A percentile compares a stretch with the other conserved stretches of the same genome.
Evolutionary conservation across 768 basidiomycete genomes (phyloP).

Genomic region (Gyrodon lividus): DNA sequence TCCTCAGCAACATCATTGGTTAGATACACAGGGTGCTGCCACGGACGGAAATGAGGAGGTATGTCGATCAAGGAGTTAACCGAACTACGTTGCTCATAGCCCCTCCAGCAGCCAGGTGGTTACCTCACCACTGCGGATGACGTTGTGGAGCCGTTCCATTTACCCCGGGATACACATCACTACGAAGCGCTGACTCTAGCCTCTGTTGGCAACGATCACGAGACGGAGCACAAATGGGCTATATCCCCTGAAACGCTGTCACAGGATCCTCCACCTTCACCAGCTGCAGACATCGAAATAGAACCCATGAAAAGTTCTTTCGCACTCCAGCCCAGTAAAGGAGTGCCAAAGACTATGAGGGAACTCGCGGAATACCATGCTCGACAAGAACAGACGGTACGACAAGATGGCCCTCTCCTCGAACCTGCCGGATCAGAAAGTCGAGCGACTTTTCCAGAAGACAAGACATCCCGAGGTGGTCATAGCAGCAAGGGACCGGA

Average conservation of each 20-base stretch:
- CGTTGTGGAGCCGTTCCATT: constrained; percentile 68
- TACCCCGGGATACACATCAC: constrained; percentile 53
- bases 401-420: background rate
- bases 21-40: constrained; percentile 18
- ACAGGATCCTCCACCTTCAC: constrained; percentile 5
- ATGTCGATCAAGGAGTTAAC: constrained; percentile 2
- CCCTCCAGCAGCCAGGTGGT: constrained; percentile 41
- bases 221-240: constrained; percentile 3
- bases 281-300: constrained; percentile 17
- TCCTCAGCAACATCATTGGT: constrained; percentile 9
- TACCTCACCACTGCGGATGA: constrained; percentile 70
- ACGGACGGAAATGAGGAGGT: constrained; percentile 22
- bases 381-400: constrained; percentile 23
- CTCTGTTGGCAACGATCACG: constrained; percentile 28
- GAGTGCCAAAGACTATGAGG: constrained; percentile 58
- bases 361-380: constrained; percentile 51
- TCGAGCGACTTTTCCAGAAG: constrained; percentile 4
- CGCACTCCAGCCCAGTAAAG: constrained; percentile 11
- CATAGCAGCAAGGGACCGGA: constrained; percentile 5
- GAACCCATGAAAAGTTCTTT: constrained; percentile 10
- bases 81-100: constrained; percentile 20
- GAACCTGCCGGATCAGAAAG: constrained; percentile 7
- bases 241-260: constrained; percentile 2
- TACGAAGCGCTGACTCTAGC: constrained; percentile 6
- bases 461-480: constrained; percentile 1